Evolutionary conservation across 2,329 filamentous ascomycete species (phyloP).

Genomic region (Exophiala calicioides): DNA sequence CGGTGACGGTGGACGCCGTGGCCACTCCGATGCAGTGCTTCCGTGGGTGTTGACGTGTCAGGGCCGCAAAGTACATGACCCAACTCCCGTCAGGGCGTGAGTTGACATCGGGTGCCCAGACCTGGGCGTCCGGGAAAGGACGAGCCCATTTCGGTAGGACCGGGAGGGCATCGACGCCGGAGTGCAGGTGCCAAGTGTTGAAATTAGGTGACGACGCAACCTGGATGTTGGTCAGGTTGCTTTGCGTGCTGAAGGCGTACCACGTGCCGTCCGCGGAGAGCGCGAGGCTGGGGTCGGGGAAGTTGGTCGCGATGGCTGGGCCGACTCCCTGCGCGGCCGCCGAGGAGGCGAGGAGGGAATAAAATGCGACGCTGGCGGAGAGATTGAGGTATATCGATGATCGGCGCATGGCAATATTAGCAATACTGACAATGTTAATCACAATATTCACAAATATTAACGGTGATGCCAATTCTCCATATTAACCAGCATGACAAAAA

Average conservation of each 20-base stretch:
- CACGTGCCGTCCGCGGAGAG: slow-evolving; percentile 48
- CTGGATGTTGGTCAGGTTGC: slow-evolving; percentile 53
- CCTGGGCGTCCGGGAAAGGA: slow-evolving; percentile 35
- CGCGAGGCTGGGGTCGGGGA: slow-evolving; percentile 58
- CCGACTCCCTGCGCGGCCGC: slow-evolving; percentile 3
- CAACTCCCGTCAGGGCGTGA: slow-evolving; percentile 49
- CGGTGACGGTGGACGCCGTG: slow-evolving; percentile 45
- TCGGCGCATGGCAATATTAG: no score
- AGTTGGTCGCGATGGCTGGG: slow-evolving; percentile 44
- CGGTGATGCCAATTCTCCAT: no score
- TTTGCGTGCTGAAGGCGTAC: slow-evolving; percentile 58
- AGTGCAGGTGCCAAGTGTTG: slow-evolving; percentile 47
- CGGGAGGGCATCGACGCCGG: slow-evolving; percentile 55
- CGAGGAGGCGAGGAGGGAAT: slow-evolving; percentile 5
- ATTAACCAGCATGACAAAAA: no score
- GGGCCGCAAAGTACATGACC: slow-evolving; percentile 60
- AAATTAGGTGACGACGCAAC: slow-evolving; percentile 53
- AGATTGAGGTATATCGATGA: no score
- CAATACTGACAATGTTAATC: no score
- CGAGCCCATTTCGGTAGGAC: slow-evolving; percentile 53
- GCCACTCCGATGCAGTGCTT: slow-evolving; percentile 60
- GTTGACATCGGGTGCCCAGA: slow-evolving; percentile 62
- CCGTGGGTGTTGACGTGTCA: slow-evolving; percentile 38
- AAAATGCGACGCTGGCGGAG: no score
- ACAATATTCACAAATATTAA: no score